These are phyloP conservation scores for Lepidium sativum DNA, from an alignment of 345 rosid species.

Conservation along the genomic window DNA sequence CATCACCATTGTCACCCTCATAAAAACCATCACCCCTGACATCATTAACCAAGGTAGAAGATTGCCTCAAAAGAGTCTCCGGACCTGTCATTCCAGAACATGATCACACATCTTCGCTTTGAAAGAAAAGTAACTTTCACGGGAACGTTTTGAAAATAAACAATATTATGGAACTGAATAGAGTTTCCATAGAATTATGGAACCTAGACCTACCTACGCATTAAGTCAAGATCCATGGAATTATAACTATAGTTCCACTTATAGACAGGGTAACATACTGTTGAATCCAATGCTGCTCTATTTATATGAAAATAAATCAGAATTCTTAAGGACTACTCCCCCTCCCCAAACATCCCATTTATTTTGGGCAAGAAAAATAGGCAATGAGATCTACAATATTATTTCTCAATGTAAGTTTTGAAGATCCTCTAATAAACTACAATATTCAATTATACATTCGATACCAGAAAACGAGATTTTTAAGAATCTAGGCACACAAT, in stretches of 20 bases:
- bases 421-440: neutral
- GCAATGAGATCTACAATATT: neutral
- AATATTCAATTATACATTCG: neutral
- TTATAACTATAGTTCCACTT: neutral
- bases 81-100: constrained; percentile 52
- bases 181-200: neutral
- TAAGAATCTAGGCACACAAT: neutral
- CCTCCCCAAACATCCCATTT: neutral
- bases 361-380: neutral
- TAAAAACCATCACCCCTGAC: constrained; percentile 36
- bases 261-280: neutral
- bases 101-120: constrained; percentile 12
- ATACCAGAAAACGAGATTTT: neutral
- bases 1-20: constrained; percentile 77
- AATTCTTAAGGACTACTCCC: neutral
- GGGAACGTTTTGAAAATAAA: too few species aligned
- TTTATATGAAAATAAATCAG: neutral
- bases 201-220: neutral
- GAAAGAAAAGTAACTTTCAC: neutral
- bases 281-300: neutral
- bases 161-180: neutral
- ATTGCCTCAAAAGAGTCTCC: constrained; percentile 66
- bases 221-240: neutral
- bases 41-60: constrained; percentile 45
- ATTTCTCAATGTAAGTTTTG: neutral